phyloP scores from a whole-genome alignment of 2,329 filamentous ascomycete species.

The Clarireedia monteithiana region DNA sequence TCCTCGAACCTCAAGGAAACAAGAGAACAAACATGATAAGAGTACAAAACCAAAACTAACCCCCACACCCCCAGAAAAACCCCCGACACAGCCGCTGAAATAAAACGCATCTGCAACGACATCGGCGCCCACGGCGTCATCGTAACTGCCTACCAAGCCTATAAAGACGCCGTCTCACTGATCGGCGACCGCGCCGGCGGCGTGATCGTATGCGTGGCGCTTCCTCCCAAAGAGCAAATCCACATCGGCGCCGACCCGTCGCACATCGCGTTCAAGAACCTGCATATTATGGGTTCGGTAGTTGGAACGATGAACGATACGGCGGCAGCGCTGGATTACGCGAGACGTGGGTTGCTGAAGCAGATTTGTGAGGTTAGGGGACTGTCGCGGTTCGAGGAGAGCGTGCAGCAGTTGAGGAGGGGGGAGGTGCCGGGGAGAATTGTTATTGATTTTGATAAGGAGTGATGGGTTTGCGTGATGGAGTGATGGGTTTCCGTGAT shows the following conservation, averaged over 20 bases:
- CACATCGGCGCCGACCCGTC: no score
- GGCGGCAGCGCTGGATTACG: no score
- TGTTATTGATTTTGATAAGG: constrained; percentile 19
- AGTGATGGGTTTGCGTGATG: not conserved
- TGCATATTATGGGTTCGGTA: no score
- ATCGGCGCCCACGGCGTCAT: constrained; percentile 50
- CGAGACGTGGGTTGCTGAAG: constrained; percentile 9
- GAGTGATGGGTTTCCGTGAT: no score
- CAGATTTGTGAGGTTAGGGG: constrained; percentile 16
- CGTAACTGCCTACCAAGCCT: constrained; percentile 32
- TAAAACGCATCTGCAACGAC: constrained; percentile 17
- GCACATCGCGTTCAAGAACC: no score
- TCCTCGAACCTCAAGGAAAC: no score
- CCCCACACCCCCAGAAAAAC: constrained; percentile 20
- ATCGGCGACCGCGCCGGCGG: constrained; percentile 13
- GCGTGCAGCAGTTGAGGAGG: constrained; percentile 17
- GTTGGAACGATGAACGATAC: no score
- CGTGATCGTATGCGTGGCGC: not conserved
- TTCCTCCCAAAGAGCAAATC: no score
- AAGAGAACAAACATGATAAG: no score
- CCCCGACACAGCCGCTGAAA: constrained; percentile 13
- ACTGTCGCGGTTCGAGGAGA: constrained; percentile 13
- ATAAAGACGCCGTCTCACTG: constrained; percentile 11
- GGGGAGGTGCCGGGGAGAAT: constrained; percentile 19
- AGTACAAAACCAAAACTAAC: no score